A percentile compares a stretch with the other conserved stretches of the same genome.
Conservation (phyloP, 371 early-diverging fungal genomes). For the Caulochytrium protostelioides region DNA sequence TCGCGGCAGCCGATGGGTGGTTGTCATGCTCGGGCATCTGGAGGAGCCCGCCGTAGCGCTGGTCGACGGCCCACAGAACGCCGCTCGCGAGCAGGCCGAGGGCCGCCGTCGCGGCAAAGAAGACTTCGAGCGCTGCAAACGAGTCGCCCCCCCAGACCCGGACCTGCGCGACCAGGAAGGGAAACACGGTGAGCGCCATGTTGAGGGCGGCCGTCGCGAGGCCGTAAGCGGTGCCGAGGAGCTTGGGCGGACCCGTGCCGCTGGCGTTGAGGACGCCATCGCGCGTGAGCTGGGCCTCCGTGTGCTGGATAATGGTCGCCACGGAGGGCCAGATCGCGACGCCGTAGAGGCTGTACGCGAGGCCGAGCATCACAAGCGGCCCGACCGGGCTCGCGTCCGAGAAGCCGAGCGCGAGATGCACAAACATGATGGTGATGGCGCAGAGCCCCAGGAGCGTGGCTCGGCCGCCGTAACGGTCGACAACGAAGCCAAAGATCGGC, state of each 20-base stretch:
- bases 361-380: slow-evolving; percentile 27
- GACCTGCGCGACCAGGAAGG: slow-evolving; percentile 32
- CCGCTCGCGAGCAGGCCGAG: no score
- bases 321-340: slow-evolving; percentile 40
- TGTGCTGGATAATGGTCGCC: slow-evolving; percentile 23
- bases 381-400: slow-evolving; percentile 21
- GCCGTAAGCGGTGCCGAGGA: slow-evolving; percentile 44
- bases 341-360: slow-evolving; percentile 35
- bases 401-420: slow-evolving; percentile 27
- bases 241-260: slow-evolving; percentile 1
- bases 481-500: slow-evolving; percentile 26
- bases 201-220: slow-evolving; percentile 37
- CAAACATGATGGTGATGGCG: slow-evolving; percentile 20
- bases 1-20: no score
- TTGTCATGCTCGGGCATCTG: no score
- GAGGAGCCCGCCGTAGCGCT: no score
- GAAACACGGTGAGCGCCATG: slow-evolving; percentile 31
- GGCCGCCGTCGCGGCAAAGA: no score
- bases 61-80: no score
- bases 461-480: slow-evolving; percentile 27
- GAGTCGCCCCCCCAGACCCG: no score
- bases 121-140: no score
- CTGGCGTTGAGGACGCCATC: neutral
- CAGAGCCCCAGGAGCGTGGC: slow-evolving; percentile 19
- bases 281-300: slow-evolving; percentile 6